Base-by-base conservation (phyloP, 306 rosid species). In the Cicer cuneatum region DNA sequence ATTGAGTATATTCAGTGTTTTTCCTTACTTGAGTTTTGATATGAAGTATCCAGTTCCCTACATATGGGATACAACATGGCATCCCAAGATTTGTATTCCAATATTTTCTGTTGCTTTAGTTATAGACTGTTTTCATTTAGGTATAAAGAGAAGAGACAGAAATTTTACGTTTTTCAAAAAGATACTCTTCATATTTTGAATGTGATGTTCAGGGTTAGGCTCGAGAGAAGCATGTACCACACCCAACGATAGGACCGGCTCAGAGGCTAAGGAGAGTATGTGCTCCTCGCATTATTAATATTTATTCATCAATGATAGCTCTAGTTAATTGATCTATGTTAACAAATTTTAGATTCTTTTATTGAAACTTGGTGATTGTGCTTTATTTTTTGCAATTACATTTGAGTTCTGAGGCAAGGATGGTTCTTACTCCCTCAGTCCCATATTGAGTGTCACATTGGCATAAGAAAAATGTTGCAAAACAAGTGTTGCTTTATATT, bases 241-340 rank as follows among this genome's bases (percentile, higher is more conserved):
- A 51, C 74, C 84, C 56, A 66, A 69, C 6, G 74, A 73, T 53
- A 83, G 86, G 61, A 77, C 76, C 71, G 46, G 53, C 48, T 53
- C 83, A 48, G 87, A 74, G 78, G 80, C 83, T 69, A 85, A 57
- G 83, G 84, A 77, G 68, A 85, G 86, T 88, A 80, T 2, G 87
- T 76, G 12, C 69, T 74, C 65, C 71, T 61, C 13, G 2, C 53
- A 68, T 10, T 66, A 51, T 49, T 38, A 71, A 40, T 59, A 66
- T 80, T 70, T 69, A 66, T 24, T 66, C 16, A 21, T 66, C 5
- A 15, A 71, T 12, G 37, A n/a, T 24, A 15, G 38, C 72, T 56
- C 10, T 66, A 48, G n/a, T 45, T 29, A 61, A 62, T 76, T 75
- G 76, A 59, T 43, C 6, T 51, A 1, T 65, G 16, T 35, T 56